A percentile compares a stretch with the other conserved stretches of the same genome.
Evolutionary conservation across 345 rosid genomes (phyloP).

Genomic region (Angophora floribunda): DNA sequence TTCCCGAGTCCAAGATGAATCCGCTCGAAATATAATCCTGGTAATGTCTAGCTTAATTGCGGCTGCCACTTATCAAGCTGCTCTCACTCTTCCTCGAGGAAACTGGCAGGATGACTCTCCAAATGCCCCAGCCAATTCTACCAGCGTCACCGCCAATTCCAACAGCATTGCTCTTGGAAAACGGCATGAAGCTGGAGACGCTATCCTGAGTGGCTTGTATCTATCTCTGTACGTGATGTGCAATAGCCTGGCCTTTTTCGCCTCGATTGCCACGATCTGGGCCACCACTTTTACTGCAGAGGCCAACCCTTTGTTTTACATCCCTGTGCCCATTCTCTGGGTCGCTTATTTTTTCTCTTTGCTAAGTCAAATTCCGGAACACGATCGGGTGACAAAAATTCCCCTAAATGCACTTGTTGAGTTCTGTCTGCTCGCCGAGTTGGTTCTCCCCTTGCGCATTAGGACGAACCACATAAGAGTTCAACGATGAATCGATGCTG

Average conservation of each 20-base stretch:
- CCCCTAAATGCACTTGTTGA: rapidly evolving
- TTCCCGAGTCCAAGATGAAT: background rate
- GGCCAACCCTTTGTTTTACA: too few species aligned
- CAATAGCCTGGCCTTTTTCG: background rate
- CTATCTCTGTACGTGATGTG: rapidly evolving
- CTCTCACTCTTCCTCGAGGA: background rate
- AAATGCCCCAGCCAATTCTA: background rate
- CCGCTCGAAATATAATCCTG: background rate
- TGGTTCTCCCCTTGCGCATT: rapidly evolving
- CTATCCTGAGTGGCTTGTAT: background rate
- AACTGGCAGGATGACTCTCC: background rate
- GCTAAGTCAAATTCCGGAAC: rapidly evolving
- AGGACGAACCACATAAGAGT: too few species aligned
- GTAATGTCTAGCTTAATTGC: background rate
- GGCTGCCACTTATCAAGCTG: background rate
- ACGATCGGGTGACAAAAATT: background rate
- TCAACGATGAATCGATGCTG: background rate
- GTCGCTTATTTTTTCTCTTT: rapidly evolving
- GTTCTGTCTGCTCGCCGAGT: rapidly evolving
- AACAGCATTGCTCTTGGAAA: background rate
- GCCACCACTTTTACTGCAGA: background rate
- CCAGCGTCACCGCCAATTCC: background rate
- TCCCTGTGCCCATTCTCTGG: background rate
- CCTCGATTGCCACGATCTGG: background rate
- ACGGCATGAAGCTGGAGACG: background rate